phyloP scores from a whole-genome alignment of 1,139 yeast genomes.

The Kodamaea anthophila region DNA sequence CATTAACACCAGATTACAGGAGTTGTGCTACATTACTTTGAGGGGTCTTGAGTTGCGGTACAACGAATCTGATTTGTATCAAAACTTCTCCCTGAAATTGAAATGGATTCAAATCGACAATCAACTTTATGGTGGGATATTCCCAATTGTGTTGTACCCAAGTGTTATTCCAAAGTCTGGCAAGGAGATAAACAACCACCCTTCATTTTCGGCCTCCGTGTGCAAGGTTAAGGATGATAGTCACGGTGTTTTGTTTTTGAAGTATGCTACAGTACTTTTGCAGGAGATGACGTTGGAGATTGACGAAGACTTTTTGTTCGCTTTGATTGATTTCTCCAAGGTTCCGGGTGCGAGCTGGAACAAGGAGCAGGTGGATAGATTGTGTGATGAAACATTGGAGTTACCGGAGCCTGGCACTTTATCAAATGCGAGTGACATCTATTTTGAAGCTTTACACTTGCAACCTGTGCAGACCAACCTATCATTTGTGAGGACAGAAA shows the following conservation, averaged over 20 bases:
- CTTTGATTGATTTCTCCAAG: slow-evolving; percentile 71
- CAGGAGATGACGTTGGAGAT: slow-evolving; percentile 91
- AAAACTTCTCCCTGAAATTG: slow-evolving; percentile 70
- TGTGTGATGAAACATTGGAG: slow-evolving; percentile 58
- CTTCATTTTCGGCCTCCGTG: slow-evolving; percentile 79
- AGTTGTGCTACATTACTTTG: slow-evolving; percentile 73
- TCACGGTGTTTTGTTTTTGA: slow-evolving; percentile 85
- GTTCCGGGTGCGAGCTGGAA: slow-evolving; percentile 71
- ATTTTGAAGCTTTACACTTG: slow-evolving; percentile 86
- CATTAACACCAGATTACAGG: slow-evolving; percentile 65
- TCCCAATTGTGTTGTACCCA: slow-evolving; percentile 88
- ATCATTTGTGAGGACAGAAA: slow-evolving; percentile 88
- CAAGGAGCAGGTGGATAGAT: slow-evolving; percentile 37
- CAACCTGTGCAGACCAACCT: slow-evolving; percentile 88
- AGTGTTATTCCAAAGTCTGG: slow-evolving; percentile 82
- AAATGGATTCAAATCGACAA: slow-evolving; percentile 96
- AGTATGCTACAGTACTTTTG: slow-evolving; percentile 80
- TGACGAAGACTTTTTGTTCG: slow-evolving; percentile 89
- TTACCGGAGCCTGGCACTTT: slow-evolving; percentile 67
- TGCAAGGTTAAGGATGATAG: slow-evolving; percentile 81
- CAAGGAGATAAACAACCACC: slow-evolving; percentile 82
- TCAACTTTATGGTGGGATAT: slow-evolving; percentile 81
- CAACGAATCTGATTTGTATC: slow-evolving; percentile 80
- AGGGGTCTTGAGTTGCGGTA: slow-evolving; percentile 78
- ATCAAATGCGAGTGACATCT: slow-evolving; percentile 65